Evolutionary conservation across 495 filamentous ascomycete genomes (phyloP).

Genomic region (Viridothelium virens): DNA sequence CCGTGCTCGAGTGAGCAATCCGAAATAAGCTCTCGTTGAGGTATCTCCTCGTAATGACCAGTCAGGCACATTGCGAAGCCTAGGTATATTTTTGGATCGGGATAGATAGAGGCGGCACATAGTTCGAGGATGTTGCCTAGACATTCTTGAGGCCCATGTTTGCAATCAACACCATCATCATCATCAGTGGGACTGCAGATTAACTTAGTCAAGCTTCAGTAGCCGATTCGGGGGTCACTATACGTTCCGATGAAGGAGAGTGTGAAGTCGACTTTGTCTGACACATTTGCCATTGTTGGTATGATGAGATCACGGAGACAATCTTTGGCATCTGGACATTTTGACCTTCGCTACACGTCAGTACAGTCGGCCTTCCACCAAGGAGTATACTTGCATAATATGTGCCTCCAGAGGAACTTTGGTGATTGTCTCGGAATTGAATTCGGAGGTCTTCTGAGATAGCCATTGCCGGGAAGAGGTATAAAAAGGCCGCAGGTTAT

Average conservation of each 20-base stretch:
- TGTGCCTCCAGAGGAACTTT: conserved; percentile 79
- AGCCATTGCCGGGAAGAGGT: neutral
- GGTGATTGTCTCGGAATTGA: conserved; percentile 13
- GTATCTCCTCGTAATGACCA: conserved; percentile 62
- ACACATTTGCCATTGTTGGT: conserved; percentile 74
- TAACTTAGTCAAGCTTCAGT: conserved; percentile 2
- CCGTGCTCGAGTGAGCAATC: conserved; percentile 84
- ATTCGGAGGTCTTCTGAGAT: conserved; percentile 4
- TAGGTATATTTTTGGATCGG: conserved; percentile 75
- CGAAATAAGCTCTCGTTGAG: conserved; percentile 62
- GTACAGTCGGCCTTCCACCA: neutral
- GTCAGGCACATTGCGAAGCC: conserved; percentile 88
- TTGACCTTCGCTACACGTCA: conserved; percentile 36
- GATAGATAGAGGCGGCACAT: conserved; percentile 72
- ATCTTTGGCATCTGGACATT: conserved; percentile 66
- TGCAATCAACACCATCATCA: conserved; percentile 67
- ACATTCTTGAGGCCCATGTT: conserved; percentile 83
- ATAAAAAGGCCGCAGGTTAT: neutral
- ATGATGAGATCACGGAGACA: conserved; percentile 76
- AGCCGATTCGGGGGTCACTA: neutral
- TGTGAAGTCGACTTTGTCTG: conserved; percentile 80
- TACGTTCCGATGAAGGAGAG: conserved; percentile 85
- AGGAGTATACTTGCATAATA: conserved; percentile 54
- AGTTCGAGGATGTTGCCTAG: conserved; percentile 90
- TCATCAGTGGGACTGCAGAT: conserved; percentile 29